Evolutionary conservation across 345 rosid species (phyloP), one percentile per base, ranked within the genome.

Genomic region (Toxicodendron radicans): DNA sequence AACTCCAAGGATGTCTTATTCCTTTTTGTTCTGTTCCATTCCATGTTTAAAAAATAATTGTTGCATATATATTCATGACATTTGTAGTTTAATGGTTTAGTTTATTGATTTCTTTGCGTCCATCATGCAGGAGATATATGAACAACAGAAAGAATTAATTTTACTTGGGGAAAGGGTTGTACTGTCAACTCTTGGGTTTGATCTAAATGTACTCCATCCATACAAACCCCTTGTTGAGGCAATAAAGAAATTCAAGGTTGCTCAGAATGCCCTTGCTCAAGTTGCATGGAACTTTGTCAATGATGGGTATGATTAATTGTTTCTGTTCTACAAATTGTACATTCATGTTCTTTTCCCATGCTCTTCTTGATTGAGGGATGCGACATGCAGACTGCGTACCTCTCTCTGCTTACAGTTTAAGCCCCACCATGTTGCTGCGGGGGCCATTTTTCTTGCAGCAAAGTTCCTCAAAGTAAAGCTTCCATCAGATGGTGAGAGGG

Each of bases 371-470:
- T 57, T 61, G 65, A 58, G 72, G 71, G 58, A 64, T 58, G 78
- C 54, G 72, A 68, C 72, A 21, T 81, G 85, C 85, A 84, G 85
- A 71, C 80, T 84, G 75, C 71, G 83, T 61, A 84, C 87, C 7
- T 81, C 85, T 35, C 83, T 84, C 52, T 84, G 84, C 81, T 67
- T 84, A 81, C 87, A 84, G 80, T 81, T 84, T 84, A 81, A 79
- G 81, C 84, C 87, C 52, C 87, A 79, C 52, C 87, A 84, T 67
- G 75, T 81, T 77, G 83, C 87, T 24, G 85, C 85, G 9, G 87
- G 81, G 58, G 87, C 87, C 71, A 84, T 84, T 73, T 84, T 81
- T 76, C 87, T 84, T 77, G 87, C 87, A 71, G 85, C 80, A n/a
- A 84, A 84, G 69, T 81, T 84, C 72, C 85, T 84, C 24, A 81